Percentiles rank a stretch among this genome's conserved stretches.
phyloP scores from a whole-genome alignment of 208 protist species.

The Crithidia brevicula region DNA sequence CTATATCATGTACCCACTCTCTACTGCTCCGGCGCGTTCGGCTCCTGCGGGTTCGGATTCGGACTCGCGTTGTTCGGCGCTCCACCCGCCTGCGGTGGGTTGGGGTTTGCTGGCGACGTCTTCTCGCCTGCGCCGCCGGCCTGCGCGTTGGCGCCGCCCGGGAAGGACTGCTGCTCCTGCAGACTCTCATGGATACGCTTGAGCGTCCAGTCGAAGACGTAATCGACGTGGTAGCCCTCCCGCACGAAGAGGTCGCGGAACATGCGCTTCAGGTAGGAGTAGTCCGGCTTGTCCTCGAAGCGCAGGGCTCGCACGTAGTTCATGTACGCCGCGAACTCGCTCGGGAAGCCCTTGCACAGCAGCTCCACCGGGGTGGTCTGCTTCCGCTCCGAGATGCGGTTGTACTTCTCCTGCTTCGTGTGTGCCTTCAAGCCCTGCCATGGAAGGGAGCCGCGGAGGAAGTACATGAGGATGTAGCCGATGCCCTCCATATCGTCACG shows the following conservation, averaged over 20 bases:
- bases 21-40: conserved; percentile 25
- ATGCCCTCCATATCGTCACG: conserved; percentile 99
- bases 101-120: conserved; percentile 23
- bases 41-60: conserved; percentile 33
- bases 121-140: conserved; percentile 20
- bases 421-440: conserved; percentile 98
- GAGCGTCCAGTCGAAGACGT: conserved; percentile 98
- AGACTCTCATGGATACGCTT: conserved; percentile 77
- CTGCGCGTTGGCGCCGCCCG: conserved; percentile 19
- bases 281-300: conserved; percentile 99
- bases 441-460: conserved; percentile 97
- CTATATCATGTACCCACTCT: conserved; percentile 3
- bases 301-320: conserved; percentile 96
- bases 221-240: conserved; percentile 98
- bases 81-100: conserved; percentile 4
- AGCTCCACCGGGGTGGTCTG: conserved; percentile 94
- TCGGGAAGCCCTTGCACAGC: conserved; percentile 94
- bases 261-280: conserved; percentile 98
- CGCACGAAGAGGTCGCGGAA: conserved; percentile 98
- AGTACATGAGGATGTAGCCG: conserved; percentile 99
- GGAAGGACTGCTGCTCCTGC: conserved; percentile 53
- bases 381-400: conserved; percentile 98
- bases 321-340: conserved; percentile 98
- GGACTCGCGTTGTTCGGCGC: conserved; percentile 26
- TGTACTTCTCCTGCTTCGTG: conserved; percentile 99